Percentiles rank a stretch among this genome's conserved stretches.
These are phyloP conservation scores for Candida caryicola DNA, from an alignment of 805 yeast genomes.

Conservation along the genomic window DNA sequence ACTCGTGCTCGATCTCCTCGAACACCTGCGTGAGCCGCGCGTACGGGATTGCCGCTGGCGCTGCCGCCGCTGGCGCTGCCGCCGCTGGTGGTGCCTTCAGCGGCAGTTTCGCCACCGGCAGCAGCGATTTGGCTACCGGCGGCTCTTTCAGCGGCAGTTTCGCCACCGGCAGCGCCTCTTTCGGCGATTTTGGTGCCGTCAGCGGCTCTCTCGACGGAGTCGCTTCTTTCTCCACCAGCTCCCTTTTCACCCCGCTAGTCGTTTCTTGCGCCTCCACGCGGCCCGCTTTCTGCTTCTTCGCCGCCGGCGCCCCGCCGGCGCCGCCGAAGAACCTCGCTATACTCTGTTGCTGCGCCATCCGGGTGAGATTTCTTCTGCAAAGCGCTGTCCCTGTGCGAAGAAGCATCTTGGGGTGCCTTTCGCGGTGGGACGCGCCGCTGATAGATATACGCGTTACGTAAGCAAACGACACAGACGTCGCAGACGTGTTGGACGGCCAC, in stretches of 20 bases:
- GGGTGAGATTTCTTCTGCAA: not conserved
- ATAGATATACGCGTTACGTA: no score
- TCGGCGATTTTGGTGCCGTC: no score
- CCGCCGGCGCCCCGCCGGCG: not conserved
- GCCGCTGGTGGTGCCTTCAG: not conserved
- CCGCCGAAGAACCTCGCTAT: slow-evolving; percentile 30
- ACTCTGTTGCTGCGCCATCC: slow-evolving; percentile 29
- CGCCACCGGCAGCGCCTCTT: no score
- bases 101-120: not conserved
- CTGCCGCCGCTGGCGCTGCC: not conserved
- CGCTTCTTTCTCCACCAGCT: not conserved
- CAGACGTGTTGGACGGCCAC: no score
- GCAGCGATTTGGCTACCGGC: not conserved
- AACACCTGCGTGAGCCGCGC: slow-evolving; percentile 59
- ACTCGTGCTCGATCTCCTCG: slow-evolving; percentile 72
- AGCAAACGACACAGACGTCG: no score
- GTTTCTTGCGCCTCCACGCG: not conserved
- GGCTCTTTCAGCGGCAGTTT: not conserved
- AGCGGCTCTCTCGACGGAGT: no score
- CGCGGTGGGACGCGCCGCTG: slow-evolving; percentile 1
- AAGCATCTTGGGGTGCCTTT: not conserved
- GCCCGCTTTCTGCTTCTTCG: not conserved
- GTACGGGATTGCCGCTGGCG: slow-evolving; percentile 30
- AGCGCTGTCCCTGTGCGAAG: not conserved
- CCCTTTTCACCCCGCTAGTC: not conserved